Percentiles rank a stretch among this genome's conserved stretches.
Evolutionary conservation across 2,329 filamentous ascomycete species (phyloP).

Genomic region (Pestalotiopsis sp.): DNA sequence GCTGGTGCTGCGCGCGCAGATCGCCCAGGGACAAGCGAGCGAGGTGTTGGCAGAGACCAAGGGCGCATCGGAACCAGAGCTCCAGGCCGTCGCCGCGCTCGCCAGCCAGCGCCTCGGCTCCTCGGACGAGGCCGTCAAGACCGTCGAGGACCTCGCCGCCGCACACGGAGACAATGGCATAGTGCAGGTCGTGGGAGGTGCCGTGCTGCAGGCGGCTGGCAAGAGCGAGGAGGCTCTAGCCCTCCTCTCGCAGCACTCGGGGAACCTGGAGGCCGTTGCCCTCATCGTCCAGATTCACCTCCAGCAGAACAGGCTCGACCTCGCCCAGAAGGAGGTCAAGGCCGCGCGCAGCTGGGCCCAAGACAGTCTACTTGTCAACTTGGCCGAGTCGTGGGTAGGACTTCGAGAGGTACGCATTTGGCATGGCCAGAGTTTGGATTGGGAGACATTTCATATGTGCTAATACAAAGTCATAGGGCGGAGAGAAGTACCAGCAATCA

Average conservation of each 20-base stretch:
- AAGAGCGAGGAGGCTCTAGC: constrained; percentile 84
- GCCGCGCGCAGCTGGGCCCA: constrained; percentile 91
- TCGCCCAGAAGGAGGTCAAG: constrained; percentile 85
- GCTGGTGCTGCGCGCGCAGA: constrained; percentile 77
- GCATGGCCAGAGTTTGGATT: neutral
- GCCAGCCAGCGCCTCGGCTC: constrained; percentile 66
- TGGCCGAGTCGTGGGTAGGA: constrained; percentile 94
- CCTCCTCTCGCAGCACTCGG: constrained; percentile 79
- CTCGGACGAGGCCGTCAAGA: constrained; percentile 59
- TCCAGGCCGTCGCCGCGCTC: constrained; percentile 74
- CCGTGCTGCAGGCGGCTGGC: constrained; percentile 75
- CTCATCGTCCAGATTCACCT: constrained; percentile 92
- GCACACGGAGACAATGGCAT: constrained; percentile 70
- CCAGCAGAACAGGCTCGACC: constrained; percentile 85
- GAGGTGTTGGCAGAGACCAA: constrained; percentile 70
- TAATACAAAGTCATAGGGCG: constrained; percentile 59
- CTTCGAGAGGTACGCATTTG: constrained; percentile 69
- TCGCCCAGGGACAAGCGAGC: constrained; percentile 77
- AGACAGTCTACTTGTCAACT: constrained; percentile 88
- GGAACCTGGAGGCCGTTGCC: constrained; percentile 78
- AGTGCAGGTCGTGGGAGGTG: constrained; percentile 82
- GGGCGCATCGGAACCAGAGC: constrained; percentile 66
- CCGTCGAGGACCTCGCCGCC: constrained; percentile 67
- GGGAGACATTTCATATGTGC: neutral
- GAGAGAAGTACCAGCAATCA: constrained; percentile 92